Evolutionary conservation across 371 early-diverging fungal species (phyloP).

Genomic region (Dichotomocladium elegans): DNA sequence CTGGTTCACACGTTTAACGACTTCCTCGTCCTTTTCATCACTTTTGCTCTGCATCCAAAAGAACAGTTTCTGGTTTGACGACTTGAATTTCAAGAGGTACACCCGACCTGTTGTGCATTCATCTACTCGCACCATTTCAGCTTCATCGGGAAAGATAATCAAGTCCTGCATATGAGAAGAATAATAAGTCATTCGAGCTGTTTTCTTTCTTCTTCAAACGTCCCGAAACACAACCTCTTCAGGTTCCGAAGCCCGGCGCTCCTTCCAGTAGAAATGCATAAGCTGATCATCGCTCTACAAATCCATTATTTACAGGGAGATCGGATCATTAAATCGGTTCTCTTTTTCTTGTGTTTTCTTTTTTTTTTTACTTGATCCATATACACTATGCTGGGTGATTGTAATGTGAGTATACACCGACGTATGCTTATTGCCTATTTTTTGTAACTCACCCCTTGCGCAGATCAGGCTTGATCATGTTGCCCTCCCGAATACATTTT

Average conservation of each 20-base stretch:
- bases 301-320: background rate
- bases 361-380: conserved; percentile 47
- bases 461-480: conserved; percentile 64
- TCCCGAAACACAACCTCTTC: conserved; percentile 64
- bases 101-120: conserved; percentile 75
- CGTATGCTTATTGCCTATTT: background rate
- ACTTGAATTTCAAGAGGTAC: conserved; percentile 69
- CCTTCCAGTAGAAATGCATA: conserved; percentile 78
- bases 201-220: too few species aligned
- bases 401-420: conserved; percentile 1
- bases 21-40: conserved; percentile 52
- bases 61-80: conserved; percentile 68
- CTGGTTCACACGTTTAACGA: conserved; percentile 47
- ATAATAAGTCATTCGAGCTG: background rate
- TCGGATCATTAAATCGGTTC: background rate
- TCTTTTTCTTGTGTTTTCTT: background rate
- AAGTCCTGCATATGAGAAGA: conserved; percentile 39
- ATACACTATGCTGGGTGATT: conserved; percentile 33
- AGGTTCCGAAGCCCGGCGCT: conserved; percentile 39
- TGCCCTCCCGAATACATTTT: conserved; percentile 66
- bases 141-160: conserved; percentile 79
- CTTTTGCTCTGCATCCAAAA: conserved; percentile 80
- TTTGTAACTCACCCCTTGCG: conserved; percentile 60
- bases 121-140: conserved; percentile 57
- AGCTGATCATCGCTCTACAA: conserved; percentile 59